Conservation (phyloP, 139 green algal species). For the Picochlorum sp. region DNA sequence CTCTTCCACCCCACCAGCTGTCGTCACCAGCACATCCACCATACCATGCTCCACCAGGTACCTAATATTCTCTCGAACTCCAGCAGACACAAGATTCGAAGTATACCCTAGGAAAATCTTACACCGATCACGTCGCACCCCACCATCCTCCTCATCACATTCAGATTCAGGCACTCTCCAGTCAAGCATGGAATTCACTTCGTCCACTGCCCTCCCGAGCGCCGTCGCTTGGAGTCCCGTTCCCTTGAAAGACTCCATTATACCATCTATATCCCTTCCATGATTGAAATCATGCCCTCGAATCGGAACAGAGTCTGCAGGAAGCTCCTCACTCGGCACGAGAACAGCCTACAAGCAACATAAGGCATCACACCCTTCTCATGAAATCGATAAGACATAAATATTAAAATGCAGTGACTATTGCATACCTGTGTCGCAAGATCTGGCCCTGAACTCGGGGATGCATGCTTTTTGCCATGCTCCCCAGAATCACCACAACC, state of each 20-base stretch:
- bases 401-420: no score
- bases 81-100: conserved; percentile 88
- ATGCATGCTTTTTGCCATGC: no score
- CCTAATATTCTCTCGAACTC: conserved; percentile 78
- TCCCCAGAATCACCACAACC: not conserved
- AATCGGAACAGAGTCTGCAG: conserved; percentile 36
- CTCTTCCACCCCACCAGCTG: conserved; percentile 94
- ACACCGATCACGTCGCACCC: conserved; percentile 25
- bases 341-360: conserved; percentile 48
- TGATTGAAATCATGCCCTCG: conserved; percentile 75
- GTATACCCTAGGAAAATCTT: conserved; percentile 97
- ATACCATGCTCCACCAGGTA: conserved; percentile 79
- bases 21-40: conserved; percentile 94
- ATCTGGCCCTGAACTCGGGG: no score
- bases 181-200: conserved; percentile 92
- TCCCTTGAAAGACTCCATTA: conserved; percentile 72
- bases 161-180: not conserved
- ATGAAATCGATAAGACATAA: no score
- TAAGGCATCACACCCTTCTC: not conserved
- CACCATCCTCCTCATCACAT: not conserved
- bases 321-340: conserved; percentile 42
- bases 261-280: conserved; percentile 49
- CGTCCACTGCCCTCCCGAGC: conserved; percentile 76
- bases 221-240: conserved; percentile 83
- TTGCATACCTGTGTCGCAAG: no score